These are phyloP conservation scores for Dactylis glomerata DNA, from an alignment of 176 grass and related monocot genomes.

Conservation along the genomic window DNA sequence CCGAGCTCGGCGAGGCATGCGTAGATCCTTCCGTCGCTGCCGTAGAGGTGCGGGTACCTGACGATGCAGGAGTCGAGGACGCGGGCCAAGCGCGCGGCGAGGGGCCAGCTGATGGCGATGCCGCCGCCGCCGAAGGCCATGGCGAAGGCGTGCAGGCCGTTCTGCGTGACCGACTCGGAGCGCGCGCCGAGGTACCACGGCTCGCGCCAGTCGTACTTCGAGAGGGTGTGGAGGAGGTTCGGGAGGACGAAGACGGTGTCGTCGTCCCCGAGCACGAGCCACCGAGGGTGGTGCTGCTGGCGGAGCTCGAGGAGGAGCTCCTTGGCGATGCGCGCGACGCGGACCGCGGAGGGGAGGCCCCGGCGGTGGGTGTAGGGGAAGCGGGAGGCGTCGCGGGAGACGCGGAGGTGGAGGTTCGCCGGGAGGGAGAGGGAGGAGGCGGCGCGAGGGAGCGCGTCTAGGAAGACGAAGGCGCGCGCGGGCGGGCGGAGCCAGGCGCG, in stretches of 20 bases:
- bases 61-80: slow-evolving; percentile 71
- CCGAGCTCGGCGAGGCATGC: slow-evolving; percentile 87
- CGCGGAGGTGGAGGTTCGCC: slow-evolving; percentile 22
- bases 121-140: slow-evolving; percentile 85
- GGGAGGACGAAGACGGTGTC: slow-evolving; percentile 81
- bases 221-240: slow-evolving; percentile 65
- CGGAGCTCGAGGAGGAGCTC: slow-evolving; percentile 48
- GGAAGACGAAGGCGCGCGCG: slow-evolving; percentile 56
- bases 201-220: slow-evolving; percentile 71
- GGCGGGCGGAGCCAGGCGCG: slow-evolving; percentile 65
- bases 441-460: slow-evolving; percentile 35
- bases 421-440: not conserved
- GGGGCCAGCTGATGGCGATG: slow-evolving; percentile 78
- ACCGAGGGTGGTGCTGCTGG: not conserved
- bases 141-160: slow-evolving; percentile 64
- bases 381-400: slow-evolving; percentile 57
- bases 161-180: slow-evolving; percentile 79
- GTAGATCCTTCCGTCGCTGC: slow-evolving; percentile 75
- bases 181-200: slow-evolving; percentile 75
- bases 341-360: slow-evolving; percentile 74
- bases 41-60: slow-evolving; percentile 91
- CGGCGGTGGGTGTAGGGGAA: slow-evolving; percentile 76
- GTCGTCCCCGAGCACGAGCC: slow-evolving; percentile 89
- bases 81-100: slow-evolving; percentile 60
- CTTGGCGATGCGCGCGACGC: slow-evolving; percentile 80